Evolutionary conservation across 2,329 filamentous ascomycete species (phyloP).

Genomic region (Fusarium anguioides): DNA sequence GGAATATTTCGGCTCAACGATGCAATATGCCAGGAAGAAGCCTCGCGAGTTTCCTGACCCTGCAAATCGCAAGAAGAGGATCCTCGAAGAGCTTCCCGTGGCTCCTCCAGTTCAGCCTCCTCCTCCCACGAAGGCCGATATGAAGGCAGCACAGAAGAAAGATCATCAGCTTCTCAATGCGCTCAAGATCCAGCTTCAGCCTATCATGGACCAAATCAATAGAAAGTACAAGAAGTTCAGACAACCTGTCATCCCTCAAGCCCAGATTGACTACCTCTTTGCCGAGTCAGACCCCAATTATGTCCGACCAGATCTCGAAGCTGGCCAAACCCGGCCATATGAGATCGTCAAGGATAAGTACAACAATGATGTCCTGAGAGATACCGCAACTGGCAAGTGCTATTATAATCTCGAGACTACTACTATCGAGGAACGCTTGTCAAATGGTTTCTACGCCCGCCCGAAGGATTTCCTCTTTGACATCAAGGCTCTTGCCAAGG

Average conservation of each 20-base stretch:
- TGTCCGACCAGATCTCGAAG: constrained; percentile 67
- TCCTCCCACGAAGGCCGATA: constrained; percentile 78
- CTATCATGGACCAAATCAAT: constrained; percentile 97
- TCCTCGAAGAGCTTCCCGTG: constrained; percentile 79
- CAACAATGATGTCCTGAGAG: constrained; percentile 79
- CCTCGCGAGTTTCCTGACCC: constrained; percentile 90
- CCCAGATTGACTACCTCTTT: constrained; percentile 82
- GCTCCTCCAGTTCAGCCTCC: constrained; percentile 78
- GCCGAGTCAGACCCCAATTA: constrained; percentile 82
- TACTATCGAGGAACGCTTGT: constrained; percentile 94
- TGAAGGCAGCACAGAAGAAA: constrained; percentile 81
- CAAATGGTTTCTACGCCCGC: constrained; percentile 94
- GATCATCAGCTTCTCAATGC: constrained; percentile 87
- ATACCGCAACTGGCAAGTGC: constrained; percentile 82
- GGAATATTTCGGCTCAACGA: constrained; percentile 82
- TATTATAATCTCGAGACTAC: constrained; percentile 95
- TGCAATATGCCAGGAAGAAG: constrained; percentile 80
- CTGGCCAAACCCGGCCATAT: constrained; percentile 74
- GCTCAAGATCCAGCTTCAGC: constrained; percentile 89
- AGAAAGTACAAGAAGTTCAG: constrained; percentile 89
- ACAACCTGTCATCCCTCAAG: constrained; percentile 79
- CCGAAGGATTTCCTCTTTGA: constrained; percentile 91
- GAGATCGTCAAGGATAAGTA: constrained; percentile 83
- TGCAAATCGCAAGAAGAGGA: constrained; percentile 84
- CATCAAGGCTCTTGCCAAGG: constrained; percentile 84